Evolutionary conservation across 192 early-diverging fungal species (phyloP).

Genomic region (Entomortierella beljakovae): DNA sequence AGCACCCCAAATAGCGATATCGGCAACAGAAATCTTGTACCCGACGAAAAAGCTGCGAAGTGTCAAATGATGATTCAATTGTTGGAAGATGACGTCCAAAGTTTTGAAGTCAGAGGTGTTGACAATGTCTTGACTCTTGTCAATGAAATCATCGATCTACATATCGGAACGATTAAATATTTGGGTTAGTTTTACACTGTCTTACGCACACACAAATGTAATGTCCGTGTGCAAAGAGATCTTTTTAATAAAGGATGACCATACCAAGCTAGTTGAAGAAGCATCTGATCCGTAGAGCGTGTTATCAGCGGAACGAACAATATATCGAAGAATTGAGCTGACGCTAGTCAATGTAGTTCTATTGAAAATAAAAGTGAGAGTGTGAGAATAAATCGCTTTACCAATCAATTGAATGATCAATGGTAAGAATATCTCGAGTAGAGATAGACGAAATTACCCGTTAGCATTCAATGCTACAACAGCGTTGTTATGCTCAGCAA

Average conservation of each 20-base stretch:
- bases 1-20: slow-evolving; percentile 90
- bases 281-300: slow-evolving; percentile 46
- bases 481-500: slow-evolving; percentile 50
- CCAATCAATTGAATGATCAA: not conserved
- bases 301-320: slow-evolving; percentile 49
- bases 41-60: slow-evolving; percentile 87
- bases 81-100: slow-evolving; percentile 72
- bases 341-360: slow-evolving; percentile 39
- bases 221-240: not conserved
- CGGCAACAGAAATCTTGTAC: slow-evolving; percentile 80
- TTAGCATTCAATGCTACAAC: slow-evolving; percentile 26
- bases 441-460: slow-evolving; percentile 20
- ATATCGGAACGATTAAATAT: not conserved
- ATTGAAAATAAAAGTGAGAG: not conserved
- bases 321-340: slow-evolving; percentile 42
- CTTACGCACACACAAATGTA: too few relatives aligned
- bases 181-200: not conserved
- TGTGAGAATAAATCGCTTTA: not conserved
- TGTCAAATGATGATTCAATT: slow-evolving; percentile 85
- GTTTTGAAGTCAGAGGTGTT: slow-evolving; percentile 74
- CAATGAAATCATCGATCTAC: slow-evolving; percentile 78
- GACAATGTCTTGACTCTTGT: slow-evolving; percentile 75
- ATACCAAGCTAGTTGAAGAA: slow-evolving; percentile 44
- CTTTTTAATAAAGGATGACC: not conserved
- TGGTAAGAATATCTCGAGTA: not conserved